Conservation (phyloP, 2,329 filamentous ascomycete genomes). For the Tolypocladium ophioglossoides region DNA sequence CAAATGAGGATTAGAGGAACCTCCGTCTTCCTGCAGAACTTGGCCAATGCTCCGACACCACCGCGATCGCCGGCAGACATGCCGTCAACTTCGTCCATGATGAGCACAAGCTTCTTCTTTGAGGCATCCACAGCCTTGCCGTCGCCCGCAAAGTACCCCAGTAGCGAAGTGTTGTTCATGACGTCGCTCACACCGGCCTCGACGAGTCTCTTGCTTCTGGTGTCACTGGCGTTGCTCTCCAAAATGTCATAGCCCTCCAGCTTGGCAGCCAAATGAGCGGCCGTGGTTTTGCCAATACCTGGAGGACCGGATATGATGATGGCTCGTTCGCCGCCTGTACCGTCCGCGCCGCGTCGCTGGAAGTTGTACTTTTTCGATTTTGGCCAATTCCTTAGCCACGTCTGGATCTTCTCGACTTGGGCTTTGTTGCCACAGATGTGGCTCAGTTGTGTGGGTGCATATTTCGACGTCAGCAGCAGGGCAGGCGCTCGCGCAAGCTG, state of each 20-base stretch:
- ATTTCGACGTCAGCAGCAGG: constrained; percentile 88
- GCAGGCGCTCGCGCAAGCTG: constrained; percentile 42
- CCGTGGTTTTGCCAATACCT: constrained; percentile 95
- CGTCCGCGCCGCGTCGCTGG: constrained; percentile 72
- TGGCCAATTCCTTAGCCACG: constrained; percentile 76
- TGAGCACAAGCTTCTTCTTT: constrained; percentile 89
- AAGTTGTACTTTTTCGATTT: constrained; percentile 73
- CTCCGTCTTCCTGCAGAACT: constrained; percentile 89
- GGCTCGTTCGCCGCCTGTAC: constrained; percentile 72
- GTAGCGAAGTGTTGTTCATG: constrained; percentile 83
- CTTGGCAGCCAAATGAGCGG: constrained; percentile 87
- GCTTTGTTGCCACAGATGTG: constrained; percentile 95
- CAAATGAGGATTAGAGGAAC: constrained; percentile 95
- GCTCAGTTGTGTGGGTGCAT: constrained; percentile 72
- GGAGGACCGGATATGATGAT: constrained; percentile 93
- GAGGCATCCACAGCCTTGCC: constrained; percentile 66
- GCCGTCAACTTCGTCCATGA: constrained; percentile 98
- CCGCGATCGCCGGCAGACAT: constrained; percentile 97
- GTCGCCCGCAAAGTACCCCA: constrained; percentile 81
- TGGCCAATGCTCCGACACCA: constrained; percentile 86
- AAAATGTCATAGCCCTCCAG: constrained; percentile 88
- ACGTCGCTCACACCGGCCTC: constrained; percentile 82
- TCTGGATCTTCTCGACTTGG: constrained; percentile 79
- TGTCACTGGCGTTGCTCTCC: constrained; percentile 93
- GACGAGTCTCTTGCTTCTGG: constrained; percentile 89